Evolutionary conservation across 2,329 filamentous ascomycete genomes (phyloP), one percentile per base, ranked within the genome.

Genomic region (Colletotrichum nymphaeae): DNA sequence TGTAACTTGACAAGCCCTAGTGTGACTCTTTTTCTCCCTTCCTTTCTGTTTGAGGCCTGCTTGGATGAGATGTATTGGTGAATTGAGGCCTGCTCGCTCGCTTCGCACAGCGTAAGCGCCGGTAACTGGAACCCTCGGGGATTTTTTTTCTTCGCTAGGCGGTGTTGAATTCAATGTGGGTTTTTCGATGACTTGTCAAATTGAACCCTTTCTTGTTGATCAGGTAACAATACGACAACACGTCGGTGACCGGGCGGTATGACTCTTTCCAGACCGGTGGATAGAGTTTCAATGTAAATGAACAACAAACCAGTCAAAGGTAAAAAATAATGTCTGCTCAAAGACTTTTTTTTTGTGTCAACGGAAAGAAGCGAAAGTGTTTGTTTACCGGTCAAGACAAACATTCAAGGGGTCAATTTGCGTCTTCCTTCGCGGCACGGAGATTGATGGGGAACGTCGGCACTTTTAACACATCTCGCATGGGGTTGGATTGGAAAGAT

Each of bases 71-170:
- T 46, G 42, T 46, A 46, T 46, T 46, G 42, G 42, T 19, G 24
- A 64, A 60, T 32, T 57, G 70, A 73, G 67, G 70, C 70, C 67
- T 73, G 70, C 70, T 73, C 49, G 70, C 70, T 73, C 49, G 30
- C 67, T 49, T 49, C 9, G n/a, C 22, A 19, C 57, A 22, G 55
- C 37, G 55, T 26, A 70, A 62, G 58, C 32, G 32, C 42, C 52
- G 24, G 53, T 65, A 14, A 14, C 67, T 37, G 14, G 35, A 42
- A 42, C 14, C 35, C 65, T 69, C 60, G 60, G 58, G 53, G 62
- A 59, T 32, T 46, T 46, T 46, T 4, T 9, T 37, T 37, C 12
- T 4, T 37, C 14, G 4, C 30, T 32, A 32, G 35, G 35, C 35
- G 35, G 19, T 46, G 6, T 46, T 46, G 30, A 26, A 30, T 24